phyloP scores from a whole-genome alignment of 2,329 filamentous ascomycete species.

The Chaetomiaceae sp. region DNA sequence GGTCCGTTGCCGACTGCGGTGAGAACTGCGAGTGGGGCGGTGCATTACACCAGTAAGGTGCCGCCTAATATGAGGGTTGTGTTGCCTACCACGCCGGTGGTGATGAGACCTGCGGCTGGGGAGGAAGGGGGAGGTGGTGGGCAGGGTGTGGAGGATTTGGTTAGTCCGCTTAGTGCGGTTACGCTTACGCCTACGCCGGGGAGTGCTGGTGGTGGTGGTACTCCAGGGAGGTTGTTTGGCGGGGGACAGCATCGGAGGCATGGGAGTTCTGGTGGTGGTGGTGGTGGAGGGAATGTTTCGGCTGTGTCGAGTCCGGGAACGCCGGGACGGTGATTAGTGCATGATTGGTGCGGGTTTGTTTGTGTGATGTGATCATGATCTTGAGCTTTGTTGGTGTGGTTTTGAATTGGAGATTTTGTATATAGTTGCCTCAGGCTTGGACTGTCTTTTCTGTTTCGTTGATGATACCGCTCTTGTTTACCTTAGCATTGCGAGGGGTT shows the following conservation, averaged over 20 bases:
- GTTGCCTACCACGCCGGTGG: background rate
- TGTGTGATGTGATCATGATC: background rate
- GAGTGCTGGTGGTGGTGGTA: background rate
- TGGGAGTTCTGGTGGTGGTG: background rate
- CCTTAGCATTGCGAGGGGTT: too few relatives aligned
- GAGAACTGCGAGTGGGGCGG: background rate
- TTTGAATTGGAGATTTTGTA: background rate
- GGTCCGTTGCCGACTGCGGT: background rate
- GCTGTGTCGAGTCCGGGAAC: constrained; percentile 4
- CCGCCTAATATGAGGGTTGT: background rate
- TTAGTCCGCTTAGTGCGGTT: constrained; percentile 21
- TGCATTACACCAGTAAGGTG: background rate
- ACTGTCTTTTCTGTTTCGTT: background rate
- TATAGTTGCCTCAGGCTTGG: constrained; percentile 1
- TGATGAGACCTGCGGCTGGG: background rate
- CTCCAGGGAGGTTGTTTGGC: background rate
- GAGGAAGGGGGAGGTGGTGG: constrained; percentile 16
- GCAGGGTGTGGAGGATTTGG: constrained; percentile 21
- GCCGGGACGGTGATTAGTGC: background rate
- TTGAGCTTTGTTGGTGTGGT: background rate
- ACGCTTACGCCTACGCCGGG: constrained; percentile 21
- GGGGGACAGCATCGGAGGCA: background rate
- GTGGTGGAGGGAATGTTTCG: background rate
- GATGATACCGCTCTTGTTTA: constrained; percentile 1
- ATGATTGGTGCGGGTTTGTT: background rate